Base-by-base conservation (phyloP, 148 eudicot species). In the Bassia scoparia region DNA sequence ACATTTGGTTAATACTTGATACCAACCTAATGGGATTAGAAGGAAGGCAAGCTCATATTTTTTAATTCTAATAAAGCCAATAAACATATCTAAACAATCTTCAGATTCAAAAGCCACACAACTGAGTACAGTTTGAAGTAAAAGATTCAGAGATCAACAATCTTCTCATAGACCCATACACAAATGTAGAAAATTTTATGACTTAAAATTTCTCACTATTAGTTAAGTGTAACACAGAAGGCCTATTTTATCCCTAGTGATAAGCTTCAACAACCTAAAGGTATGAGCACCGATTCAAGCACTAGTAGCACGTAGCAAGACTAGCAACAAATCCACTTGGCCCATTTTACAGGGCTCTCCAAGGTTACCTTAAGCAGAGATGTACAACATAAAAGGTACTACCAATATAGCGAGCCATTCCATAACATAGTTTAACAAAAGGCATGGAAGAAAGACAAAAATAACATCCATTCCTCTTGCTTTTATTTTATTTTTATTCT, bases 71-170 rank as follows among this genome's bases (percentile, higher is more conserved):
- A 37, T 37, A 37, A 37, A 37, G 43, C 43, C 43, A 37, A 37
- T 10, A 37, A 37, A 6, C 46, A 41, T 48, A 18, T 26, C 37
- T 14, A 16, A 43, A 41, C 46, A 41, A 0, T 1, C 46, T 41
- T 41, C 46, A 61, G 17, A 49, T 73, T 23, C 74, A 72, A 73
- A 34, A n/a, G 34, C 43, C 61, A 73, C 58, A 33, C 46, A 23
- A 31, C 33, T n/a, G 20, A 46, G 23, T 48, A 43, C 53, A 59
- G 27, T 30, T 71, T 15, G 18, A 61, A 34, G 16, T 31, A 50
- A 20, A 43, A 30, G 49, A 5, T 24, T 37, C 11, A 24, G 30
- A 65, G 29, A 13, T 23, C 41, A 65, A 65, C 0, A 38, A 27
- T 41, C 4, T 65, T 15, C 64, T 43, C 49, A n/a, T n/a, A n/a